A percentile compares a stretch with the other conserved stretches of the same genome.
Evolutionary conservation across 2,329 filamentous ascomycete species (phyloP).

Genomic region (Hypoxylon sp.): DNA sequence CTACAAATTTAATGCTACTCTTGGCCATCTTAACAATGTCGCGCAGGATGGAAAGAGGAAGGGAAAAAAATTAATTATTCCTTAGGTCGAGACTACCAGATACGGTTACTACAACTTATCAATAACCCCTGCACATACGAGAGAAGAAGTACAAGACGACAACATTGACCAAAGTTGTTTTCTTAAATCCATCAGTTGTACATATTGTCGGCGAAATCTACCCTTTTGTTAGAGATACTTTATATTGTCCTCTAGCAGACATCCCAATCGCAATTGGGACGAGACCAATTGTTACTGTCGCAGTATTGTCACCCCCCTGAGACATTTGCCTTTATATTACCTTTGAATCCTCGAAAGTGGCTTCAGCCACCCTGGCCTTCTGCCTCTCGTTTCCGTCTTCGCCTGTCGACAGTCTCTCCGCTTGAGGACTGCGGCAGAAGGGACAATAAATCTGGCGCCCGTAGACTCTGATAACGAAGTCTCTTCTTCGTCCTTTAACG

Average conservation of each 20-base stretch:
- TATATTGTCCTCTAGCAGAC: constrained; percentile 25
- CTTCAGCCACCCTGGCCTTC: constrained; percentile 42
- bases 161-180: constrained; percentile 41
- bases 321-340: constrained; percentile 37
- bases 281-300: constrained; percentile 34
- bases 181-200: constrained; percentile 33
- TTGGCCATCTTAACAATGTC: constrained; percentile 36
- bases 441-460: constrained; percentile 64
- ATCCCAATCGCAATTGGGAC: constrained; percentile 23
- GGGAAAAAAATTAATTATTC: constrained; percentile 33
- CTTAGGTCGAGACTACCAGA: constrained; percentile 36
- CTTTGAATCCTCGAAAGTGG: constrained; percentile 37
- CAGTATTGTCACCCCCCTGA: constrained; percentile 36
- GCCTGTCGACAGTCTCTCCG: constrained; percentile 40
- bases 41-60: constrained; percentile 28
- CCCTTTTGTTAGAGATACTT: constrained; percentile 24
- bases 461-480: constrained; percentile 61
- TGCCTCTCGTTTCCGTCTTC: constrained; percentile 25
- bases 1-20: constrained; percentile 38
- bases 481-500: constrained; percentile 67
- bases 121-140: constrained; percentile 34
- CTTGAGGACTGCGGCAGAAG: constrained; percentile 35
- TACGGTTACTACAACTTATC: constrained; percentile 39
- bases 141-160: constrained; percentile 34
- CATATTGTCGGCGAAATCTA: constrained; percentile 9